These are phyloP conservation scores for Deinandra increscens DNA, from an alignment of 129 eudicot genomes.

Conservation along the genomic window DNA sequence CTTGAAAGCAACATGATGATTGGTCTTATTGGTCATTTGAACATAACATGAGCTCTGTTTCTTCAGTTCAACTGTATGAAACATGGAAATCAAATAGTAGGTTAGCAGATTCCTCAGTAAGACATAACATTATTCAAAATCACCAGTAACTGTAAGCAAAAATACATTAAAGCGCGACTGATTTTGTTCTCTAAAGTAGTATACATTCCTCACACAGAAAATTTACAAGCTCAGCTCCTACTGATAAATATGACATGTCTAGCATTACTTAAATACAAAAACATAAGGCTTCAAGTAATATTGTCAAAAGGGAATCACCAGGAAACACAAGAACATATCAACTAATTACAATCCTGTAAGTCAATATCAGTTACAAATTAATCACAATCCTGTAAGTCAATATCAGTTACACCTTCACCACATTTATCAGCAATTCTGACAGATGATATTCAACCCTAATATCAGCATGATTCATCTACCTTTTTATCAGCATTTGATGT, in stretches of 20 bases:
- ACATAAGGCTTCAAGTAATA: neutral
- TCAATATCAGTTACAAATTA: too few relatives aligned
- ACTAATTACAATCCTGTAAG: too few relatives aligned
- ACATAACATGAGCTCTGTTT: slow-evolving; percentile 64
- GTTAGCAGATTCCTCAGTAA: slow-evolving; percentile 16
- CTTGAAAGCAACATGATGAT: slow-evolving; percentile 61
- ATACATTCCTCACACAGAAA: neutral
- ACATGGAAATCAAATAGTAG: slow-evolving; percentile 13
- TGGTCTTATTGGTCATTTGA: slow-evolving; percentile 52
- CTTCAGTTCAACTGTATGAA: slow-evolving; percentile 59
- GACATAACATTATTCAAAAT: neutral
- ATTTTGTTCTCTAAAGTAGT: neutral
- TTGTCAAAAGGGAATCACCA: neutral
- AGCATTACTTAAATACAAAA: neutral
- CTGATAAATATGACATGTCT: neutral
- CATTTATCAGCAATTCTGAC: neutral
- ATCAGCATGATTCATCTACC: too few relatives aligned
- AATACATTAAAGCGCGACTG: neutral
- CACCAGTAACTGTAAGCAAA: neutral
- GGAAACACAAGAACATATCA: neutral
- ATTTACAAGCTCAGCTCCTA: neutral
- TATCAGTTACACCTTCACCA: neutral
- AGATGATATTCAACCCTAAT: too few relatives aligned
- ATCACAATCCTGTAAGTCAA: neutral
- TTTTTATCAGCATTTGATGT: neutral